These are phyloP conservation scores for Obelidium mucronatum DNA, from an alignment of 192 early-diverging fungal genomes.

Conservation along the genomic window DNA sequence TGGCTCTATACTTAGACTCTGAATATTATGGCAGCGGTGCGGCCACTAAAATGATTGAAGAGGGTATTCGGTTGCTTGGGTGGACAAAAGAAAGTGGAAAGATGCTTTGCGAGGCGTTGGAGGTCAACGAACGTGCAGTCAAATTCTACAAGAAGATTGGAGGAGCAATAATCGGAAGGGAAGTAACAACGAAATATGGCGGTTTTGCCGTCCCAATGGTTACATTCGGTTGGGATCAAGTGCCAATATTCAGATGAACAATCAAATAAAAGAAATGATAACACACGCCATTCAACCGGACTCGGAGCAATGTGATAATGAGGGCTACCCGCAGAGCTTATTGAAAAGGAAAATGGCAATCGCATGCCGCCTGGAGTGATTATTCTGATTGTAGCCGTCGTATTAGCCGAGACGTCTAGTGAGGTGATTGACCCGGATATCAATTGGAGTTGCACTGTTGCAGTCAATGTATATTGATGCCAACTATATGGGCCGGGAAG, in stretches of 20 bases:
- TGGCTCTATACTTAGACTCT: background rate
- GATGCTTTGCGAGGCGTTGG: background rate
- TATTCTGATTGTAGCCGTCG: background rate
- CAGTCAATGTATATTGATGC: background rate
- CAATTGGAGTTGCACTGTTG: background rate
- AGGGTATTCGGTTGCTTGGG: conserved; percentile 9
- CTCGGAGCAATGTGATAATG: background rate
- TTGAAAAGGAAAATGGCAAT: background rate
- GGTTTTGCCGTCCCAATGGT: background rate
- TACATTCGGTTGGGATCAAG: conserved; percentile 1
- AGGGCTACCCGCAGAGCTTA: conserved; percentile 3
- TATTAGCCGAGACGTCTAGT: background rate
- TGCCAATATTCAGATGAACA: background rate
- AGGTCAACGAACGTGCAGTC: background rate
- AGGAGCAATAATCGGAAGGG: background rate
- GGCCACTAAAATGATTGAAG: background rate
- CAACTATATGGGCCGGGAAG: background rate
- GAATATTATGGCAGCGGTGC: background rate
- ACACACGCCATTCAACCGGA: background rate
- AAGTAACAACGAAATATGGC: background rate
- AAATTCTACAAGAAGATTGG: conserved; percentile 16
- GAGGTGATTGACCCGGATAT: background rate
- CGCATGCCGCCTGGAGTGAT: background rate
- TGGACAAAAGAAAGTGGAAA: conserved; percentile 18
- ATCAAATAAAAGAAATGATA: background rate